Base-by-base conservation (phyloP, 805 yeast genomes). In the Priceomyces melissophilus region DNA sequence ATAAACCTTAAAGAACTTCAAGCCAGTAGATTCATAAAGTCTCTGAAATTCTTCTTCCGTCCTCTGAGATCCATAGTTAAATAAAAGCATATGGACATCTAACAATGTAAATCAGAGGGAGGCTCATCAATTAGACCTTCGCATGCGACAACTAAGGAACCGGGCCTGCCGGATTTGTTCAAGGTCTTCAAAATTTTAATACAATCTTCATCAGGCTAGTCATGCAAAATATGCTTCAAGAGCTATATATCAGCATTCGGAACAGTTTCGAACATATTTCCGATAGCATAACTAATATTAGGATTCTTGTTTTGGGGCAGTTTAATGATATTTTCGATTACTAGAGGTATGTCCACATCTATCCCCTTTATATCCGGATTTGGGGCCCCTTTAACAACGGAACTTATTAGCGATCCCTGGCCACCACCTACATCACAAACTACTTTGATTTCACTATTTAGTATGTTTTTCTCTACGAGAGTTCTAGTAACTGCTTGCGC, bases 181-280 rank as follows among this genome's bases (percentile, higher is more conserved):
- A 26, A 23, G 27, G 25, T 23, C 9, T 3, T 15, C 3, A 32
- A 32, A 15, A 32, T 17, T 11, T 15, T 26, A 9, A 32, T 15
- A 26, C 36, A 32, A 23, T 32, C n/a, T n/a, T 32, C 23, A 32
- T 32, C 36, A 3, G 36, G 36, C 36, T 25, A 32, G 36, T 32
- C 36, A 15, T 32, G 36, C 20, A 32, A 26, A 17, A 32, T 32
- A 32, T 32, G 36, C 4, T 32, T 32, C 25, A 16, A 23, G 16
- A 32, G 25, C 10, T 32, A 32, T 14, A 32, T 14, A 32, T 32
- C 36, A 4, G 36, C 36, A 9, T 14, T 14, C 6, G 25, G 13
- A 7, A 26, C 25, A 3, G 13, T 15, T 26, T 32, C 7, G 17
- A 32, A 32, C 36, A 32, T 32, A 26, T 32, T 25, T 3, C 20